Evolutionary conservation across 2,329 filamentous ascomycete species (phyloP), one percentile per base, ranked within the genome.

Genomic region (Rhytidhysteron rufulum): DNA sequence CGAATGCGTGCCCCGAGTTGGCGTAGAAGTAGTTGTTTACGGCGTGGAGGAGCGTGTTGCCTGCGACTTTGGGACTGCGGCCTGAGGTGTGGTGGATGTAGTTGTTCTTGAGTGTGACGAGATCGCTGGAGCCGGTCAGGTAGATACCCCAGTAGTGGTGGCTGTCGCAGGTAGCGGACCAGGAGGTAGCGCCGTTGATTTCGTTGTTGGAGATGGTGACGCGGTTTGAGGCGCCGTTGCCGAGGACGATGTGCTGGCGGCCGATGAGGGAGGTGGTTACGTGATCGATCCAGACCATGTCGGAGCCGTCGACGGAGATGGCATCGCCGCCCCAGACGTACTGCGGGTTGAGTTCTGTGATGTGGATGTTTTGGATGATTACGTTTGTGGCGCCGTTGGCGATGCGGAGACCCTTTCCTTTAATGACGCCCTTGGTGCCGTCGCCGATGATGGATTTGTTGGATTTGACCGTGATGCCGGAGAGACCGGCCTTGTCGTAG

Each of bases 361-460:
- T 63, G 22, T 54, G 50, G 17, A 70, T 57, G 53, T 70, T 69
- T 45, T 69, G 62, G 42, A 71, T 55, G 37, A 59, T 58, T 30
- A 67, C 44, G 43, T 67, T 67, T 32, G 49, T 47, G 2, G 48
- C 55, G 16, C 55, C 59, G 34, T 54, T 56, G 24, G 53, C 53
- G 22, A 71, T 52, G 4, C 62, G 54, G 4, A 71, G 53, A 5
- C 67, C 68, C 42, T 68, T 70, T 27, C 68, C 68, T 8, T 57
- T 60, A 36, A 71, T 60, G 3, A 69, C 54, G 25, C 62, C 68
- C 24, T 55, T 60, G 34, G 47, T 58, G 3, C 67, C 68, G 18
- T 59, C 54, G 4, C 68, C 68, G 18, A 71, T 46, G 34, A 71
- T 57, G 1, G 63, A 63, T 52, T 71, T 71, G 48, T 71, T 60